Percentiles rank a stretch among this genome's conserved stretches.
These are phyloP conservation scores for Trypanosoma theileri DNA, from an alignment of 208 protist genomes.

Conservation along the genomic window DNA sequence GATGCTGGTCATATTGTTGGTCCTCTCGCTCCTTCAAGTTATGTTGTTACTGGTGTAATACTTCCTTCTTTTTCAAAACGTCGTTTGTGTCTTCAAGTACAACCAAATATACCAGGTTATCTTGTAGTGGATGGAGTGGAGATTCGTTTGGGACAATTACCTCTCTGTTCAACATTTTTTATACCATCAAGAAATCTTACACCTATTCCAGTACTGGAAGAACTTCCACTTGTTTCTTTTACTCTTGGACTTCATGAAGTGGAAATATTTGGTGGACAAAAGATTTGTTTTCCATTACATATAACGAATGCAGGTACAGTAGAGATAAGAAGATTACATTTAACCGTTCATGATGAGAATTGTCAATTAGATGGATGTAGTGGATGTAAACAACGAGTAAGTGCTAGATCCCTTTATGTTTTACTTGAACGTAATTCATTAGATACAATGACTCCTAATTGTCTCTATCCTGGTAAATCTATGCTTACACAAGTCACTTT, in stretches of 20 bases:
- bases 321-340: slow-evolving; percentile 53
- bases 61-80: slow-evolving; percentile 48
- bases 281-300: slow-evolving; percentile 60
- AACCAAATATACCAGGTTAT: slow-evolving; percentile 60
- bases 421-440: slow-evolving; percentile 60
- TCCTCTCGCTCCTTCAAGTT: slow-evolving; percentile 51
- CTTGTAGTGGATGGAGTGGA: slow-evolving; percentile 69
- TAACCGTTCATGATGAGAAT: slow-evolving; percentile 79
- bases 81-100: slow-evolving; percentile 63
- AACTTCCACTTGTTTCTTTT: slow-evolving; percentile 77
- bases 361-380: slow-evolving; percentile 83
- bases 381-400: slow-evolving; percentile 77
- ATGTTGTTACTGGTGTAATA: slow-evolving; percentile 54
- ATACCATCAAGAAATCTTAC: slow-evolving; percentile 44
- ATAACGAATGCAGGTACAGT: slow-evolving; percentile 75
- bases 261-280: slow-evolving; percentile 82
- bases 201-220: slow-evolving; percentile 69
- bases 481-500: slow-evolving; percentile 60
- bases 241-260: slow-evolving; percentile 66
- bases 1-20: slow-evolving; percentile 9
- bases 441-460: slow-evolving; percentile 23
- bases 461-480: slow-evolving; percentile 63
- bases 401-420: slow-evolving; percentile 39
- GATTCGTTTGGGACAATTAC: slow-evolving; percentile 37
- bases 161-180: slow-evolving; percentile 32